Percentiles rank a stretch among this genome's conserved stretches.
Conservation (phyloP, 805 yeast species). For the Myxozyma geophila region DNA sequence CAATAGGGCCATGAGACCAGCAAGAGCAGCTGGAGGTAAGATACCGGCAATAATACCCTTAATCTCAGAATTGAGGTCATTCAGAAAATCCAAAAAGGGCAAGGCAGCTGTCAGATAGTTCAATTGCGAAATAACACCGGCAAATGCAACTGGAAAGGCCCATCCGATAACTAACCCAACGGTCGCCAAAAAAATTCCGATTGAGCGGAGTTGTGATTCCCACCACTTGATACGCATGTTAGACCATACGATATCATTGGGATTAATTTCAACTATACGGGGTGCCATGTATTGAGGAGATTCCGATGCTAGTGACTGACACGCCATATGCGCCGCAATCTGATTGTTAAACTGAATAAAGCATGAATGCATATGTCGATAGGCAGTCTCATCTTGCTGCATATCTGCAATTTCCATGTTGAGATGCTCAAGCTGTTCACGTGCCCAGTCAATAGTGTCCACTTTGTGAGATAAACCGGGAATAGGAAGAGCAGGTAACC, state of each 20-base stretch:
- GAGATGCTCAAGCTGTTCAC: slow-evolving; percentile 66
- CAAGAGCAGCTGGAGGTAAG: slow-evolving; percentile 79
- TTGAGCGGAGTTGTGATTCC: slow-evolving; percentile 48
- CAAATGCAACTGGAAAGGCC: slow-evolving; percentile 82
- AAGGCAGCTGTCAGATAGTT: slow-evolving; percentile 70
- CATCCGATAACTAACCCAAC: slow-evolving; percentile 63
- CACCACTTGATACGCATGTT: slow-evolving; percentile 54
- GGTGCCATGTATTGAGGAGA: slow-evolving; percentile 50
- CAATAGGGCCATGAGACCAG: slow-evolving; percentile 81
- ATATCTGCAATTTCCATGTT: slow-evolving; percentile 64
- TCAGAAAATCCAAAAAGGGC: slow-evolving; percentile 74
- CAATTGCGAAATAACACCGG: slow-evolving; percentile 76
- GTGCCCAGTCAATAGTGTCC: slow-evolving; percentile 75
- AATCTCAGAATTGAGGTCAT: slow-evolving; percentile 59
- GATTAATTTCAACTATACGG: slow-evolving; percentile 56
- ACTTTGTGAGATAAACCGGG: slow-evolving; percentile 70
- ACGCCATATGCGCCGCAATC: slow-evolving; percentile 64
- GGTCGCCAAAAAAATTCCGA: slow-evolving; percentile 54
- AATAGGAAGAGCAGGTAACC: slow-evolving; percentile 49
- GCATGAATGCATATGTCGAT: slow-evolving; percentile 72
- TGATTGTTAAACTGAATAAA: slow-evolving; percentile 67
- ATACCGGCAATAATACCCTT: slow-evolving; percentile 87
- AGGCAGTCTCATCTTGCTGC: slow-evolving; percentile 63
- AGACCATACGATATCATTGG: slow-evolving; percentile 73
- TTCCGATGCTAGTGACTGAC: slow-evolving; percentile 54